A percentile compares a stretch with the other conserved stretches of the same genome.
Conservation (phyloP, 306 rosid genomes). For the Acacia melanoxylon region DNA sequence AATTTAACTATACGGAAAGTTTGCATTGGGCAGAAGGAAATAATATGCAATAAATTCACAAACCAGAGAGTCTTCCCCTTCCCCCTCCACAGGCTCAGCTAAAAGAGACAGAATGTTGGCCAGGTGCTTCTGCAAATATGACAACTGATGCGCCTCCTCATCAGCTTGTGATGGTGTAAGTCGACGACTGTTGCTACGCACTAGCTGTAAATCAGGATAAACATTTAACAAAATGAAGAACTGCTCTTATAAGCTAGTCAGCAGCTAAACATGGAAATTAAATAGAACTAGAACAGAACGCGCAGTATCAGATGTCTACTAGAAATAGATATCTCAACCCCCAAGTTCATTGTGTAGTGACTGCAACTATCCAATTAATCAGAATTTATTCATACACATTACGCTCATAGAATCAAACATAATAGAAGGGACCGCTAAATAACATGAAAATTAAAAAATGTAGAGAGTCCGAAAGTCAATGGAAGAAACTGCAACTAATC, state of each 20-base stretch:
- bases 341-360: background rate
- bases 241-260: constrained; percentile 14
- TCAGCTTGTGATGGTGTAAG: constrained; percentile 86
- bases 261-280: constrained; percentile 4
- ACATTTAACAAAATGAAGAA: constrained; percentile 14
- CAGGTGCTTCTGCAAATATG: constrained; percentile 93
- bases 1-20: background rate
- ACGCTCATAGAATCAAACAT: background rate
- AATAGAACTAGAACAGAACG: constrained; percentile 4
- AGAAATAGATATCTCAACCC: background rate
- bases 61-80: constrained; percentile 91
- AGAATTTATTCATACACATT: background rate
- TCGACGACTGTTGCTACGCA: constrained; percentile 95
- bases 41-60: constrained; percentile 44
- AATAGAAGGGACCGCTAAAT: background rate
- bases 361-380: background rate
- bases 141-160: constrained; percentile 96
- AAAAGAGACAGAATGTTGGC: constrained; percentile 84
- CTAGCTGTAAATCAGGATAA: constrained; percentile 68
- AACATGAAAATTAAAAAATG: background rate
- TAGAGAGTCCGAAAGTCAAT: background rate
- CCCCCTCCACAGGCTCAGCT: constrained; percentile 92
- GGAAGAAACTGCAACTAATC: background rate
- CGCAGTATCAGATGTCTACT: background rate
- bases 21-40: background rate